Evolutionary conservation across 371 early-diverging fungal genomes (phyloP), one percentile per base, ranked within the genome.

Genomic region (Lichtheimia ramosa): DNA sequence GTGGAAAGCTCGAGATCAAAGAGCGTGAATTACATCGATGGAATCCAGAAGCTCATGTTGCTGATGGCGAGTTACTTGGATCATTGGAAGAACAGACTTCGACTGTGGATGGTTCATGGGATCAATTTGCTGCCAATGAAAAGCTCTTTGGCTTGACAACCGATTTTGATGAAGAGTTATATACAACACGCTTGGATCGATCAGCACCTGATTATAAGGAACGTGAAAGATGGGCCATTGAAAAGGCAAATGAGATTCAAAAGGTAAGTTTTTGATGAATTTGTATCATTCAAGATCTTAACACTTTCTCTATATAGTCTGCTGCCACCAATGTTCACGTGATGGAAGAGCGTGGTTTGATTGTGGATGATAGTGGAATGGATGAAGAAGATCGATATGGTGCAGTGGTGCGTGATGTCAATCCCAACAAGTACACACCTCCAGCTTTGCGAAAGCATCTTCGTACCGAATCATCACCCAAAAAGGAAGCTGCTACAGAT

Each of bases 121-220:
- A 99, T 79, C 99, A 99, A 73, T 99, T 99, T 85, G 94, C 91
- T n/a, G 94, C 84, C 3, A 99, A 99, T 68, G 95, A 96, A 69
- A 75, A 83, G 61, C 77, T 94, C 48, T 99, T 99, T 86, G 99
- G 99, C 1, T 83, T 99, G 54, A 93, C 84, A 24, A 92, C 97
- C 1, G 94, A 95, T 69, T 99, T 92, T 78, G 84, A 98, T 64
- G 99, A 98, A 64, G 92, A 94, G 50, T 65, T 96, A 2, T 99
- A 99, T 72, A 99, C 99, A 2, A 97, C 98, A 0, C 86, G 80
- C 18, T 73, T 99, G 52, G 97, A 99, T 72, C 83, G 92, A 61
- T 81, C 83, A 5, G 87, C 86, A 20, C 89, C 95, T 7, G 91
- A 91, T 54, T 99, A 81, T 71, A 93, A 92, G 71, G 86, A 88